A percentile compares a stretch with the other conserved stretches of the same genome.
Conservation (phyloP, 2,329 filamentous ascomycete genomes). For the Diplodia scrobiculata region DNA sequence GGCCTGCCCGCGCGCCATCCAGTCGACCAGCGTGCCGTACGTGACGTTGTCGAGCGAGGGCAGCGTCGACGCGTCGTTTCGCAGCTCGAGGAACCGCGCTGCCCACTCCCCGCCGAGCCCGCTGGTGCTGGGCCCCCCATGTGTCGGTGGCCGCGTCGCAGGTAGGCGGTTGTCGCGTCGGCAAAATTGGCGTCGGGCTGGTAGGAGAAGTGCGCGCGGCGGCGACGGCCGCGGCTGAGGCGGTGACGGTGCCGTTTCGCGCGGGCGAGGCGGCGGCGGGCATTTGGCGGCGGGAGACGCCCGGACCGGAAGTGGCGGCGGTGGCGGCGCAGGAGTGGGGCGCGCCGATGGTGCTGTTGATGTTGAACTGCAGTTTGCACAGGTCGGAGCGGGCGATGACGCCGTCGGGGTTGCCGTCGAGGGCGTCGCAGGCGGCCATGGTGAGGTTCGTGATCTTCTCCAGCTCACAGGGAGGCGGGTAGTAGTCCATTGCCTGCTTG, state of each 20-base stretch:
- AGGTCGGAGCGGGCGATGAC: constrained; percentile 56
- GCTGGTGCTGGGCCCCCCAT: constrained; percentile 41
- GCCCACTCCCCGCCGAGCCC: constrained; percentile 48
- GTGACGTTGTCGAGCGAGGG: constrained; percentile 47
- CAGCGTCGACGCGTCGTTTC: neutral
- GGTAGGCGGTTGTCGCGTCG: constrained; percentile 43
- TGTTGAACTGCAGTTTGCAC: constrained; percentile 52
- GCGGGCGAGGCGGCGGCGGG: constrained; percentile 32
- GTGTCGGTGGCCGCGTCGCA: constrained; percentile 41
- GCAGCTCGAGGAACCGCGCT: constrained; percentile 45
- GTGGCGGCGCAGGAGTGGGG: constrained; percentile 49
- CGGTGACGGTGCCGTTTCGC: constrained; percentile 41
- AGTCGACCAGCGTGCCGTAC: constrained; percentile 59
- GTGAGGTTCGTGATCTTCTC: constrained; percentile 58
- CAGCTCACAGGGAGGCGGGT: constrained; percentile 52
- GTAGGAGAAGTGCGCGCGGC: constrained; percentile 49
- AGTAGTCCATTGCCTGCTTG: constrained; percentile 48
- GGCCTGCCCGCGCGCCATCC: constrained; percentile 55
- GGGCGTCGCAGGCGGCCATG: constrained; percentile 57
- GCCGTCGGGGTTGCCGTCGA: constrained; percentile 59
- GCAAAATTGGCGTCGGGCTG: constrained; percentile 39
- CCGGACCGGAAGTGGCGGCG: constrained; percentile 29
- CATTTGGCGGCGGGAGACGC: neutral
- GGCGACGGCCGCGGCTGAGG: constrained; percentile 36
- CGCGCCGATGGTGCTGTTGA: constrained; percentile 51